Evolutionary conservation across 2,329 filamentous ascomycete genomes (phyloP), one percentile per base, ranked within the genome.

Genomic region (Ophiosphaerella narmari): DNA sequence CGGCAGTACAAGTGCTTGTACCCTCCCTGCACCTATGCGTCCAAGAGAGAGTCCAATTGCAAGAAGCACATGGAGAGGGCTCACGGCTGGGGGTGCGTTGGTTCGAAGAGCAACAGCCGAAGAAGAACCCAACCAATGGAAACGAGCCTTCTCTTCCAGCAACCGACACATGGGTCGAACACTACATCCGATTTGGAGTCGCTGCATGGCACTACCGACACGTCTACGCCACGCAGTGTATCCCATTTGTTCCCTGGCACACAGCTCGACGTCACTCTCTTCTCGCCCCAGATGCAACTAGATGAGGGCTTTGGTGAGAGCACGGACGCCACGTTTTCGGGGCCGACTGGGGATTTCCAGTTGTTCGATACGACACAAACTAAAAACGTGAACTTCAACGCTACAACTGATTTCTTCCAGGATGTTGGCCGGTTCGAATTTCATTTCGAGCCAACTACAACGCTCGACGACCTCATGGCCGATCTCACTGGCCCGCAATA

Each of bases 41-140:
- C 92, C 9, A 97, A 97, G 81, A 88, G 92, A 50, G 89, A 96
- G 77, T 94, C 89, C 55, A 97, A 97, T 75, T 95, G 91, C 83
- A 97, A 97, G 73, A 92, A 97, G 75, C 92, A 97, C 76, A 97
- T 97, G 92, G 93, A 97, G 78, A 97, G 97, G 75, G 88, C 90
- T 0, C 92, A 97, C 67, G 87, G 87, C 50, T 96, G 90, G 88
- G 81, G 82, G n/a, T 97, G 97, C 63, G 82, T 92, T 47, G 89
- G 93, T 57, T 93, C 91, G 52, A 97, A 97, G 82, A 92, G 88
- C 73, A 96, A 95, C 68, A 88, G 89, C 43, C 64, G 67, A 32
- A 73, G 71, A 60, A 74, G 71, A 64, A 52, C 60, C 26, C 52
- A 63, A 59, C 59, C 34, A 66, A 60, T 26, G 63, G 61, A 23